phyloP scores from a whole-genome alignment of 1,139 yeast species.

The Yamadazyma oceani region DNA sequence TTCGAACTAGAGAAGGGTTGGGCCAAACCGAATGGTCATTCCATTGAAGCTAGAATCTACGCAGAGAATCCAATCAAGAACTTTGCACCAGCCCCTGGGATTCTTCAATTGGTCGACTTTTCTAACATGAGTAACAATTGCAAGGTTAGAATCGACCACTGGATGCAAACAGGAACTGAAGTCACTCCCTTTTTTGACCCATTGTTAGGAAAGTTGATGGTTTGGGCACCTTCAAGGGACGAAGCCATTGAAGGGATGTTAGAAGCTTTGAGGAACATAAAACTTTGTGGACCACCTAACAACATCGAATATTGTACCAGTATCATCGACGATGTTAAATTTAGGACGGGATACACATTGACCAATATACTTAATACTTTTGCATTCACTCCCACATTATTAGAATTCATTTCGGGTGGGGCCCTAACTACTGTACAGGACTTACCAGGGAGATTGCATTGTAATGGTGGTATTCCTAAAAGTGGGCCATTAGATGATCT shows the following conservation, averaged over 20 bases:
- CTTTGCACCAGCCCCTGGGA: slow-evolving; percentile 34
- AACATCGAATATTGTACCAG: slow-evolving; percentile 24
- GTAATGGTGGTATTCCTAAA: slow-evolving; percentile 9
- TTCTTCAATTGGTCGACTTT: slow-evolving; percentile 24
- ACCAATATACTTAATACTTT: slow-evolving; percentile 4
- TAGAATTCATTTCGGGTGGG: slow-evolving; percentile 5
- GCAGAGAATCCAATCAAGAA: slow-evolving; percentile 33
- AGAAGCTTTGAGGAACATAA: slow-evolving; percentile 17
- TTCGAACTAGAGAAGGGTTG: slow-evolving; percentile 13
- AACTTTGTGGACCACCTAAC: slow-evolving; percentile 28
- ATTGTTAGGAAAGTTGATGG: slow-evolving; percentile 31
- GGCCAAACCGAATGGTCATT: slow-evolving; percentile 29
- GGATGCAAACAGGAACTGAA: slow-evolving; percentile 31
- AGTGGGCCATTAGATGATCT: slow-evolving; percentile 8
- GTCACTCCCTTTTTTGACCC: slow-evolving; percentile 37
- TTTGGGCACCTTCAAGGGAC: slow-evolving; percentile 28
- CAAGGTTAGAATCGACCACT: slow-evolving; percentile 28
- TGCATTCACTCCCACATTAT: slow-evolving; percentile 6
- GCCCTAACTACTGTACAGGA: slow-evolving; percentile 10
- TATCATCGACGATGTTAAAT: slow-evolving; percentile 2
- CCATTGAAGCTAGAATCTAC: slow-evolving; percentile 32
- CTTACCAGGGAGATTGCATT: slow-evolving; percentile 7
- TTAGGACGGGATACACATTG: slow-evolving; percentile 5
- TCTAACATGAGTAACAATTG: slow-evolving; percentile 11
- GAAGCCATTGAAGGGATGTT: slow-evolving; percentile 21